phyloP scores from a whole-genome alignment of 2,329 filamentous ascomycete species.

The Colletotrichum falcatum region DNA sequence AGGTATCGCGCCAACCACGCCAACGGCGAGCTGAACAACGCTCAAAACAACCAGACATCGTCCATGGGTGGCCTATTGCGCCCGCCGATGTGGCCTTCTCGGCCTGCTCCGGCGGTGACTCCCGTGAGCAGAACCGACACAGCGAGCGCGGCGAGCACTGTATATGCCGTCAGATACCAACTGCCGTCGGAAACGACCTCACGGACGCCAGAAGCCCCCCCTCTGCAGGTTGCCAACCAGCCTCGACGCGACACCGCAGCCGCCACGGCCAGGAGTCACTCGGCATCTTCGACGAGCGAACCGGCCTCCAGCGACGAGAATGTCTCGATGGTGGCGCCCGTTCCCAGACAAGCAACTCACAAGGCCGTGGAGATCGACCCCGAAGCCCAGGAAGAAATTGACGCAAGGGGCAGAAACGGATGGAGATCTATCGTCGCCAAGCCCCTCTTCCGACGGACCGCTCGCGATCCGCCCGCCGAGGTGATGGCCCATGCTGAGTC shows the following conservation, averaged over 20 bases:
- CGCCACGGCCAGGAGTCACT: slow-evolving; percentile 24
- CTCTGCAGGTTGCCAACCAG: slow-evolving; percentile 25
- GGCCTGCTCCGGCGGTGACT: slow-evolving; percentile 66
- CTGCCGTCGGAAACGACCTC: slow-evolving; percentile 63
- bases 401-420: slow-evolving; percentile 42
- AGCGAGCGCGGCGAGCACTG: slow-evolving; percentile 72
- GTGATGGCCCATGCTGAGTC: slow-evolving; percentile 26
- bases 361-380: slow-evolving; percentile 43
- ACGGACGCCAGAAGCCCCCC: slow-evolving; percentile 21
- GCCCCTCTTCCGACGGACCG: slow-evolving; percentile 46
- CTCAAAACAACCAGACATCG: slow-evolving; percentile 45
- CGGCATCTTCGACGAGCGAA: slow-evolving; percentile 21
- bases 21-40: slow-evolving; percentile 21
- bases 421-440: slow-evolving; percentile 50
- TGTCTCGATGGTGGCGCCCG: slow-evolving; percentile 33
- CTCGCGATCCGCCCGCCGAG: slow-evolving; percentile 34
- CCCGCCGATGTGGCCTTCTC: slow-evolving; percentile 65
- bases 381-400: slow-evolving; percentile 44
- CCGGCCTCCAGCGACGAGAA: slow-evolving; percentile 44
- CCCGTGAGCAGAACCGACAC: slow-evolving; percentile 73
- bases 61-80: slow-evolving; percentile 55
- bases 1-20: slow-evolving; percentile 49
- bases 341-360: slow-evolving; percentile 33
- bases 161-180: slow-evolving; percentile 73
- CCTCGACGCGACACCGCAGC: slow-evolving; percentile 18